Conservation (phyloP, 2,329 filamentous ascomycete genomes). For the Amesomyces nigricolor region DNA sequence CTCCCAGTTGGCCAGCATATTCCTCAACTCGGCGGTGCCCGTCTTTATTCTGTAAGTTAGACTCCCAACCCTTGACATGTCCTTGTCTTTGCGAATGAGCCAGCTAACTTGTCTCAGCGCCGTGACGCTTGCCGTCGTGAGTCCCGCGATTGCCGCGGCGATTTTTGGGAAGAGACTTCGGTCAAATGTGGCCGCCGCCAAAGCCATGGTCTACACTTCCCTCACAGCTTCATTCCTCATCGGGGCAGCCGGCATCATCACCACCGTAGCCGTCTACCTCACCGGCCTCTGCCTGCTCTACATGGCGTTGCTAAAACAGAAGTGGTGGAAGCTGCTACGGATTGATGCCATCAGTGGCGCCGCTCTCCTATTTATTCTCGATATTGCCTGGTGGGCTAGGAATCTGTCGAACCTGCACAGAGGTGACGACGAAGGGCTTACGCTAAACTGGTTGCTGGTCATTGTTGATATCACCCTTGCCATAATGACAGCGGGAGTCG, state of each 20-base stretch:
- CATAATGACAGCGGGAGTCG: background rate
- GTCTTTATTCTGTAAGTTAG: slow-evolving; percentile 1
- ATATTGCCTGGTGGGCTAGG: slow-evolving; percentile 3
- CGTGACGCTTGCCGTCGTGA: background rate
- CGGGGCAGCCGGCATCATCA: background rate
- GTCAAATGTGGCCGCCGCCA: no score
- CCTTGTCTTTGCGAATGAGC: background rate
- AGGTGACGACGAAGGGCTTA: background rate
- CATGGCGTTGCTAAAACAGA: background rate
- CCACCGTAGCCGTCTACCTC: slow-evolving; percentile 1
- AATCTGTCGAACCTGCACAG: background rate
- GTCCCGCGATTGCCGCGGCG: background rate
- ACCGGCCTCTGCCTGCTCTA: slow-evolving; percentile 3
- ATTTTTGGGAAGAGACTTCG: background rate
- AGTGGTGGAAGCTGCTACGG: slow-evolving; percentile 13
- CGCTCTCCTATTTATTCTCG: background rate
- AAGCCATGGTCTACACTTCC: background rate
- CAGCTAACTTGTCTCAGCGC: background rate
- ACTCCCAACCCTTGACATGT: no score
- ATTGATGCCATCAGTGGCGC: slow-evolving; percentile 1
- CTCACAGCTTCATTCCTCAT: background rate
- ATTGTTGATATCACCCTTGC: slow-evolving; percentile 1
- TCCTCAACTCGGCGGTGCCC: slow-evolving; percentile 4
- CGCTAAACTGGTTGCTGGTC: slow-evolving; percentile 2
- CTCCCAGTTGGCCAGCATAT: background rate